These are phyloP conservation scores for Globisporangium lucens DNA, from an alignment of 352 stramenopile genomes.

Conservation along the genomic window DNA sequence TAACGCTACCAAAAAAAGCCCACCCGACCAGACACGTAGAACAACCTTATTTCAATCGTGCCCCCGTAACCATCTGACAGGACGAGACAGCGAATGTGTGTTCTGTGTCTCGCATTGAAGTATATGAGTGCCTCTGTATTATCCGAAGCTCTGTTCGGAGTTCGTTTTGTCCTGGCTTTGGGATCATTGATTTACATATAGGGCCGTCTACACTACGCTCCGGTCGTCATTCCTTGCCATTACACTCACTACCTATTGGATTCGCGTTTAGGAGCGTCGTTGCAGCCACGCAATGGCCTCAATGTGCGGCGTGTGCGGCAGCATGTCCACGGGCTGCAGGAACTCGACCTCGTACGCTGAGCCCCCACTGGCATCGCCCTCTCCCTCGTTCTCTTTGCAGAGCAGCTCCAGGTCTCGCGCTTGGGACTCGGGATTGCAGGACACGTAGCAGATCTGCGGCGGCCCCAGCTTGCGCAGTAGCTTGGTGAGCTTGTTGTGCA, in stretches of 20 bases:
- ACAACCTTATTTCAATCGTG: neutral
- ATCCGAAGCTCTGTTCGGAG: too few species aligned
- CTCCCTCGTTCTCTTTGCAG: constrained; percentile 15
- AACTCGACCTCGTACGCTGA: constrained; percentile 36
- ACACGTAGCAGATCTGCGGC: constrained; percentile 69
- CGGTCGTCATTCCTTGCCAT: too few species aligned
- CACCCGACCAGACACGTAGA: neutral
- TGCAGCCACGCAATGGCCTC: constrained; percentile 75
- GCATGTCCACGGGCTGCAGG: constrained; percentile 75
- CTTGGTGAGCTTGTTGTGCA: constrained; percentile 66
- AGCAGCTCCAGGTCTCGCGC: constrained; percentile 53
- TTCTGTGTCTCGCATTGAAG: neutral
- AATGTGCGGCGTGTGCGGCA: constrained; percentile 76
- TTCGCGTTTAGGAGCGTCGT: constrained; percentile 11
- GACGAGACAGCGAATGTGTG: neutral
- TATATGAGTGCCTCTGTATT: neutral
- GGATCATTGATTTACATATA: neutral
- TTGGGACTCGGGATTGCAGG: constrained; percentile 71
- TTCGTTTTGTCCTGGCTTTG: neutral
- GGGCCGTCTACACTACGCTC: too few species aligned
- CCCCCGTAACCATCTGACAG: neutral
- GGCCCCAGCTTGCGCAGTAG: constrained; percentile 46
- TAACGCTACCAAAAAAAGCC: neutral
- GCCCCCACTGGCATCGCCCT: neutral
- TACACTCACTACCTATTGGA: too few species aligned